Evolutionary conservation across 352 stramenopile species (phyloP).

Genomic region (Phytophthora vignae): DNA sequence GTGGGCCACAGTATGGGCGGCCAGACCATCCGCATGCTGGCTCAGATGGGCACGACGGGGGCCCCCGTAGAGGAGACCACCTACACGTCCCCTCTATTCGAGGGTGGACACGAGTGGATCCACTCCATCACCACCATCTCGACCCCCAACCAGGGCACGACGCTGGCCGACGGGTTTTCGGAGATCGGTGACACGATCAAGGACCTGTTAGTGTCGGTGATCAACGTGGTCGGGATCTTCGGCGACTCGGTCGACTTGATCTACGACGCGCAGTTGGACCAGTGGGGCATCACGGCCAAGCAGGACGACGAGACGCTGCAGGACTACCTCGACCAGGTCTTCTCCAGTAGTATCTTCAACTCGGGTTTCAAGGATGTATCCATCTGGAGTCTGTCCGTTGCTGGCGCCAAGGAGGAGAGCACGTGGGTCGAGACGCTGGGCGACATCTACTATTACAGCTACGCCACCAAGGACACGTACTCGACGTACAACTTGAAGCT

Average conservation of each 20-base stretch:
- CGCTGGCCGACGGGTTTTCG: conserved; percentile 52
- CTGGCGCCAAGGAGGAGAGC: conserved; percentile 45
- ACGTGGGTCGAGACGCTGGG: conserved; percentile 60
- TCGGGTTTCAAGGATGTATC: conserved; percentile 50
- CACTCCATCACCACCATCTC: conserved; percentile 73
- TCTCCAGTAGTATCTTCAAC: conserved; percentile 50
- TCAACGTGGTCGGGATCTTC: conserved; percentile 43
- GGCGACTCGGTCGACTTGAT: conserved; percentile 38
- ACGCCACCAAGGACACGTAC: conserved; percentile 52
- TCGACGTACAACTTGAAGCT: conserved; percentile 43
- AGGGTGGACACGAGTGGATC: conserved; percentile 62
- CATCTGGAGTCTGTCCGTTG: conserved; percentile 48
- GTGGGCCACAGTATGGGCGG: conserved; percentile 82
- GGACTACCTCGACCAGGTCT: conserved; percentile 40
- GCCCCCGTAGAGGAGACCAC: conserved; percentile 43
- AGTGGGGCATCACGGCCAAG: conserved; percentile 53
- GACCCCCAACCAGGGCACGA: conserved; percentile 64
- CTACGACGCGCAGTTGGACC: conserved; percentile 67
- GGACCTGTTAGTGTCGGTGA: conserved; percentile 40
- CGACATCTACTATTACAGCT: conserved; percentile 70
- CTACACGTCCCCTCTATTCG: conserved; percentile 49
- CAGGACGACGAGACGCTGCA: conserved; percentile 39
- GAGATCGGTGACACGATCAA: conserved; percentile 51
- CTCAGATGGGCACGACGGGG: conserved; percentile 60
- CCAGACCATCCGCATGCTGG: conserved; percentile 74